phyloP scores from a whole-genome alignment of 2,329 filamentous ascomycete species.

The Lecanoromycetidae sp. region DNA sequence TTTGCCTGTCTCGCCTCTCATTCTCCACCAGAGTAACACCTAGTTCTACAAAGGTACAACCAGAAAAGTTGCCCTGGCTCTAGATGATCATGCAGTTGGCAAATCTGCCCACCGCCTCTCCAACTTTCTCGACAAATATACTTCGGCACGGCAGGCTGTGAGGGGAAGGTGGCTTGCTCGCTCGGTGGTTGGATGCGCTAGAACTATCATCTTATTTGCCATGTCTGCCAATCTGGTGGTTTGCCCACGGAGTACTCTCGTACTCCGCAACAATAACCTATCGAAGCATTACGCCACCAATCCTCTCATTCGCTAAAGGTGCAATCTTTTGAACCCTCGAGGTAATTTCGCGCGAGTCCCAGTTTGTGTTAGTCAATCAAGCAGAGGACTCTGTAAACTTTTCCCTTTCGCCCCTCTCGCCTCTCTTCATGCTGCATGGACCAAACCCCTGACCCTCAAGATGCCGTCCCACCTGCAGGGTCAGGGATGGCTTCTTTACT shows the following conservation, averaged over 20 bases:
- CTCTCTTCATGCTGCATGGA: too few relatives aligned
- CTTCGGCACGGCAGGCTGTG: constrained; percentile 5
- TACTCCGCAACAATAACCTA: too few relatives aligned
- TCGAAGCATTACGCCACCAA: constrained; percentile 7
- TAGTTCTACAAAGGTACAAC: not conserved
- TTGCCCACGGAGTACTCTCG: too few relatives aligned
- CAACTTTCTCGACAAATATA: not conserved
- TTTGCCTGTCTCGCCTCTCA: not conserved
- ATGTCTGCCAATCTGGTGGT: too few relatives aligned
- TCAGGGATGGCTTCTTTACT: too few relatives aligned
- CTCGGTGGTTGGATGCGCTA: constrained; percentile 6
- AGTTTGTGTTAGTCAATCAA: constrained; percentile 7
- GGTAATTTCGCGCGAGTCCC: constrained; percentile 3
- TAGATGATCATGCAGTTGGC: constrained; percentile 5
- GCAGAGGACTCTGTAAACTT: not conserved
- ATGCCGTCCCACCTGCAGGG: too few relatives aligned
- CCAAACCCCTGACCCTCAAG: too few relatives aligned
- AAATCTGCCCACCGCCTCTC: constrained; percentile 5
- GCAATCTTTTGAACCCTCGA: not conserved
- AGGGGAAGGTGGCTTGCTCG: constrained; percentile 12
- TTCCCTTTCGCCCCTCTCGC: not conserved
- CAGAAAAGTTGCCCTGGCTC: too few relatives aligned
- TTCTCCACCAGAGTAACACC: too few relatives aligned
- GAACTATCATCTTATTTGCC: constrained; percentile 9
- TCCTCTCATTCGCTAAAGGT: not conserved